phyloP scores from a whole-genome alignment of 31 red algal species.

The Porphyra umbilicalis region DNA sequence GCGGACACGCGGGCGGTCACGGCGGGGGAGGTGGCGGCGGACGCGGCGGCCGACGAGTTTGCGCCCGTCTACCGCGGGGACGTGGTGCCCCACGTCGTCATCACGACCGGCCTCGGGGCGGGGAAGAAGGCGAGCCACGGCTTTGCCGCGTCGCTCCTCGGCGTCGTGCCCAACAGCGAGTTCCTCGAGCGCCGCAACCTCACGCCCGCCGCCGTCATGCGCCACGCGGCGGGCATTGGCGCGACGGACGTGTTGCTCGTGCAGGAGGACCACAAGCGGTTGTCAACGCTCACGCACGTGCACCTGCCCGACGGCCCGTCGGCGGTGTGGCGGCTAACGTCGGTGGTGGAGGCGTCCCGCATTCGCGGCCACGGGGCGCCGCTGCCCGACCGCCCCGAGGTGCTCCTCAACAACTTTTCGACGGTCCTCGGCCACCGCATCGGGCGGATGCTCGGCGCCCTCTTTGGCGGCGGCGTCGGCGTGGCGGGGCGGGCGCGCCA shows the following conservation, averaged over 20 bases:
- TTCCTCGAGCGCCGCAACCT: conserved; percentile 62
- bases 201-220: conserved; percentile 28
- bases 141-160: conserved; percentile 61
- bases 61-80: conserved; percentile 44
- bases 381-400: conserved; percentile 50
- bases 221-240: conserved; percentile 18
- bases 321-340: conserved; percentile 78
- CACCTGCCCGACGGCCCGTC: conserved; percentile 74
- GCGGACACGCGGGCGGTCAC: conserved; percentile 29
- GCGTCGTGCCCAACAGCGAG: conserved; percentile 46
- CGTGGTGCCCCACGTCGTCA: conserved; percentile 38
- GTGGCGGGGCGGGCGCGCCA: conserved; percentile 59
- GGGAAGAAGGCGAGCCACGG: conserved; percentile 34
- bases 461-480: conserved; percentile 72
- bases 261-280: conserved; percentile 36
- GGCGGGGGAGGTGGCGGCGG: conserved; percentile 30
- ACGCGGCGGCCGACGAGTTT: conserved; percentile 61
- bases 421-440: conserved; percentile 72
- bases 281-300: conserved; percentile 55
- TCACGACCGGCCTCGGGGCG: conserved; percentile 63
- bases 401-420: conserved; percentile 80
- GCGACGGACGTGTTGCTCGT: conserved; percentile 77
- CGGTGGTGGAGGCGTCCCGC: conserved; percentile 22
- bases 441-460: conserved; percentile 67
- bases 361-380: conserved; percentile 58